phyloP scores from a whole-genome alignment of 768 basidiomycete genomes.

The Suillus discolor region DNA sequence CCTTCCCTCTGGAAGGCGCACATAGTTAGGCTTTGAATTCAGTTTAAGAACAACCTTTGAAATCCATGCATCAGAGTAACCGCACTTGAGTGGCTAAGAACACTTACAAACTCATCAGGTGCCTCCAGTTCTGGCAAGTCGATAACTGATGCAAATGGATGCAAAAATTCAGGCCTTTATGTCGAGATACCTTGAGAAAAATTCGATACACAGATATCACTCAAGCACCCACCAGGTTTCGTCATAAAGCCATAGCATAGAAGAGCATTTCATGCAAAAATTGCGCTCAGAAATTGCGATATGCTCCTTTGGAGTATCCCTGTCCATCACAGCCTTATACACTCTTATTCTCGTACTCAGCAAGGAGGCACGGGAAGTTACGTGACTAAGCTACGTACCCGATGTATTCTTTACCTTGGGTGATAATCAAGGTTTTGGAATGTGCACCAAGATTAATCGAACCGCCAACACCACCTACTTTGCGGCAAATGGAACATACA shows the following conservation, averaged over 20 bases:
- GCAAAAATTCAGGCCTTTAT: constrained; percentile 62
- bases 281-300: constrained; percentile 58
- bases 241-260: constrained; percentile 71
- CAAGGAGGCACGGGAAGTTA: not conserved
- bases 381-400: constrained; percentile 38
- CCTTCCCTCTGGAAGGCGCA: constrained; percentile 61
- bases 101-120: constrained; percentile 52
- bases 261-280: constrained; percentile 64
- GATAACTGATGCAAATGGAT: constrained; percentile 70
- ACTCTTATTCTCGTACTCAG: constrained; percentile 38
- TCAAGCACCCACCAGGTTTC: constrained; percentile 44
- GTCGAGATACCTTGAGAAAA: not conserved
- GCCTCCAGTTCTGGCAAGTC: constrained; percentile 58
- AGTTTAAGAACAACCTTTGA: constrained; percentile 47
- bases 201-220: not conserved
- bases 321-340: constrained; percentile 63
- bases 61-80: constrained; percentile 2
- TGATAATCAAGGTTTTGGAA: constrained; percentile 50
- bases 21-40: constrained; percentile 58
- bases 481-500: constrained; percentile 70
- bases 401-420: constrained; percentile 53
- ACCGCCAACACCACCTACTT: constrained; percentile 66
- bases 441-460: constrained; percentile 68
- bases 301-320: constrained; percentile 51
- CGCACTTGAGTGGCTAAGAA: not conserved